Evolutionary conservation across 2,329 filamentous ascomycete species (phyloP).

Genomic region (Ceratocystis alfenasii): DNA sequence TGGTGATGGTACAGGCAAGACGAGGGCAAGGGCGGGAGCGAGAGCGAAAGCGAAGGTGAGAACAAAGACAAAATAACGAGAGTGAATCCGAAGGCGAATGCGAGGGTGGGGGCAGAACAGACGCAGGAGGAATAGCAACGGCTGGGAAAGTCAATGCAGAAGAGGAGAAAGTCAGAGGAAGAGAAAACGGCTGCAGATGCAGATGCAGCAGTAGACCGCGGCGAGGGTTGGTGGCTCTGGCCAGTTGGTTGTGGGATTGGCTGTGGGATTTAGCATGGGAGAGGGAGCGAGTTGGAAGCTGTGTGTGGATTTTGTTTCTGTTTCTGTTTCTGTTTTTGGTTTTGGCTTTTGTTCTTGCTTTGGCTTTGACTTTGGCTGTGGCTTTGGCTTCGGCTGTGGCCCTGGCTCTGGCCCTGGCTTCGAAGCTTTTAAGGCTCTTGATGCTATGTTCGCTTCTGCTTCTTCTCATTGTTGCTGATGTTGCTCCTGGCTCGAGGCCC

Average conservation of each 20-base stretch:
- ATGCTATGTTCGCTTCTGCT: not conserved
- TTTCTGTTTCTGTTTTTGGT: conserved; percentile 7
- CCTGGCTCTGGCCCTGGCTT: conserved; percentile 9
- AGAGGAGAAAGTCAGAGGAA: conserved; percentile 14
- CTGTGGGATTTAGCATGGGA: conserved; percentile 12
- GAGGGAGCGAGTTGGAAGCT: conserved; percentile 9
- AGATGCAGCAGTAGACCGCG: not conserved
- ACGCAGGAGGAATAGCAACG: not conserved
- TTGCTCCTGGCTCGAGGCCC: conserved; percentile 18
- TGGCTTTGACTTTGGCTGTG: conserved; percentile 10
- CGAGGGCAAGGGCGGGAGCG: conserved; percentile 10
- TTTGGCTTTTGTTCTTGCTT: not conserved
- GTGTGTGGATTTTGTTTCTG: conserved; percentile 10
- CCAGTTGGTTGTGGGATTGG: conserved; percentile 1
- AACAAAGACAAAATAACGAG: conserved; percentile 2
- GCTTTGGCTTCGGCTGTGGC: conserved; percentile 6
- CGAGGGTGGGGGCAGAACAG: conserved; percentile 4
- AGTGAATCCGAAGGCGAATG: conserved; percentile 11
- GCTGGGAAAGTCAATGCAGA: not conserved
- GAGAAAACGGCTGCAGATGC: conserved; percentile 16
- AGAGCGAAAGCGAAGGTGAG: not conserved
- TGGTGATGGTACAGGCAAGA: not conserved
- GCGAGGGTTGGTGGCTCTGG: conserved; percentile 11
- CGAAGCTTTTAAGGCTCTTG: not conserved
- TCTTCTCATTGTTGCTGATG: not conserved